A percentile compares a stretch with the other conserved stretches of the same genome.
These are phyloP conservation scores for Gracilariopsis chorda DNA, from an alignment of 23 red algal genomes.

Conservation along the genomic window DNA sequence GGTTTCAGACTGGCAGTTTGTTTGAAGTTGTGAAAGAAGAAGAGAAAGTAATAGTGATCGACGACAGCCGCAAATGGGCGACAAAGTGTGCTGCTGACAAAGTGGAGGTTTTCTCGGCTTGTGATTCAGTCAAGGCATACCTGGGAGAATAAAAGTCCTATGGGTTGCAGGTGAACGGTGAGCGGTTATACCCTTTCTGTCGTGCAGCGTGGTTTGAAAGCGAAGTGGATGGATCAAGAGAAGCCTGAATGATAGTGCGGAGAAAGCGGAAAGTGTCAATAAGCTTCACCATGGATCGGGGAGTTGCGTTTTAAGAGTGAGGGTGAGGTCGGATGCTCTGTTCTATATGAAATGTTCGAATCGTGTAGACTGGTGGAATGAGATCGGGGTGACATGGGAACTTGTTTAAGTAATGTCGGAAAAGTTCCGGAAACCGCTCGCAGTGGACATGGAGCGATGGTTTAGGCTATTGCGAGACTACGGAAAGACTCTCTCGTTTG, in stretches of 20 bases:
- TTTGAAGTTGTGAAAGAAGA: background rate
- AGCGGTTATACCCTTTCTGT: background rate
- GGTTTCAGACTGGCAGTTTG: background rate
- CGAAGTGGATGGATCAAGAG: background rate
- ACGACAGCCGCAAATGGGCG: background rate
- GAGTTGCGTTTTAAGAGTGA: background rate
- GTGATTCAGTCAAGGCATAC: background rate
- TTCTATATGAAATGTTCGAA: background rate
- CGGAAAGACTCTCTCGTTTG: background rate
- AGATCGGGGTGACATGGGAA: background rate
- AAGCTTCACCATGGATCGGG: background rate
- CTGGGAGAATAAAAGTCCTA: background rate
- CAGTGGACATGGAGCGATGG: background rate
- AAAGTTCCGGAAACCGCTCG: background rate
- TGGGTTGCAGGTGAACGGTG: background rate
- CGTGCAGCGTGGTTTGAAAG: background rate
- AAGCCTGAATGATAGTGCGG: background rate
- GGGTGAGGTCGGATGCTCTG: background rate
- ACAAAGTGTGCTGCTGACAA: background rate
- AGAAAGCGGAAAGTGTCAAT: background rate
- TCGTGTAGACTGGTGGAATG: background rate
- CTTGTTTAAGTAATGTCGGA: background rate
- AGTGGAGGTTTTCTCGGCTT: background rate
- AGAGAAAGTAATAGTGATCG: background rate
- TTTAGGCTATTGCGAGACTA: background rate